Evolutionary conservation across 23 red algal genomes (phyloP).

Genomic region (Gracilariopsis chorda): DNA sequence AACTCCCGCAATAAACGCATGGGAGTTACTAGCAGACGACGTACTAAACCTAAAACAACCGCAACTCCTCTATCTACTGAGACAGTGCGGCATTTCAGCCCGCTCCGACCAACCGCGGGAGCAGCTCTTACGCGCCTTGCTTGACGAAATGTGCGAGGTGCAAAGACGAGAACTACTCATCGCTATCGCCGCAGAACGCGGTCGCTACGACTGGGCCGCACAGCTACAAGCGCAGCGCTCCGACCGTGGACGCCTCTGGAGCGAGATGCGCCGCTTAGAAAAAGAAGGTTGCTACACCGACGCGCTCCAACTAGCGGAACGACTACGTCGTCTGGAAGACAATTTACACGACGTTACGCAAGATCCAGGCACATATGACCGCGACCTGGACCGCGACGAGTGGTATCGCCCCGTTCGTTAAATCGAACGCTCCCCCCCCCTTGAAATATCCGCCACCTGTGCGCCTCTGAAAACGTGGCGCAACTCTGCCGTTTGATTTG

Average conservation of each 20-base stretch:
- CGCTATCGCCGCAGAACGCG: slow-evolving; percentile 12
- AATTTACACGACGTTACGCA: slow-evolving; percentile 1
- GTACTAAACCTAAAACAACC: background rate
- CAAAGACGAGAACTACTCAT: slow-evolving; percentile 26
- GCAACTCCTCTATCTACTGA: background rate
- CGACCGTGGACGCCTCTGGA: background rate
- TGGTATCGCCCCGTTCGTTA: slow-evolving; percentile 24
- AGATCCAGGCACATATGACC: slow-evolving; percentile 38
- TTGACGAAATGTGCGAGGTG: slow-evolving; percentile 27
- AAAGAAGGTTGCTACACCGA: background rate
- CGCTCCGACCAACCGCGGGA: background rate
- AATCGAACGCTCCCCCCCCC: too few species aligned
- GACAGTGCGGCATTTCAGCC: background rate
- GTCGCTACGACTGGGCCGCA: slow-evolving; percentile 12
- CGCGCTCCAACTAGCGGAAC: background rate
- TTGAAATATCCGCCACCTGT: too few species aligned
- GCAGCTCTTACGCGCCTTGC: background rate
- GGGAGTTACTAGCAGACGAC: slow-evolving; percentile 16
- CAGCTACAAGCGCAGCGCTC: background rate
- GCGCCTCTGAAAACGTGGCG: too few species aligned
- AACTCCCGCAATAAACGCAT: background rate
- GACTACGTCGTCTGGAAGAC: background rate
- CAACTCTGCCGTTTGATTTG: too few species aligned
- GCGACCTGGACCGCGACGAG: slow-evolving; percentile 14
- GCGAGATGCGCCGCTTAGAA: background rate